phyloP scores from a whole-genome alignment of 129 eudicot species.

The Ambrosia artemisiifolia region DNA sequence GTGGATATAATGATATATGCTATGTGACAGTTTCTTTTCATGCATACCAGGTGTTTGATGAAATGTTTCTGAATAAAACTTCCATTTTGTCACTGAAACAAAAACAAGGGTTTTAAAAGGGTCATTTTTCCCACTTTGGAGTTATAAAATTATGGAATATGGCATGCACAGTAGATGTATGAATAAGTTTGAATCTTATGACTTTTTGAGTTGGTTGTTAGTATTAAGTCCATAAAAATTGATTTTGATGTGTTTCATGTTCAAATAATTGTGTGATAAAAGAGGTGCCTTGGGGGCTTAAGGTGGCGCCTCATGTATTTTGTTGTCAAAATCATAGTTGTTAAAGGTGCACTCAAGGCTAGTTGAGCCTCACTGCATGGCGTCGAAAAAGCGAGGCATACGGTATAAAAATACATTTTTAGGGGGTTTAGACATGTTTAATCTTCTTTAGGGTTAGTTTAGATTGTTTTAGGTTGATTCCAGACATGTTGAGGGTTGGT shows the following conservation, averaged over 20 bases:
- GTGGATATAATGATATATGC: background rate
- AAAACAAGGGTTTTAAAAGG: background rate
- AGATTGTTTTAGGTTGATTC: too few species aligned
- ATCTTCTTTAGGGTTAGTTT: too few species aligned
- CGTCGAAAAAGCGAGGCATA: too few species aligned
- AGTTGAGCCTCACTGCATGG: too few species aligned
- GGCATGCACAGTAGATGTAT: background rate
- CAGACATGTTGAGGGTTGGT: too few species aligned
- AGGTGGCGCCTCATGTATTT: too few species aligned
- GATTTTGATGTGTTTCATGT: background rate
- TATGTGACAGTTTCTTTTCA: background rate
- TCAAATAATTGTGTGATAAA: background rate
- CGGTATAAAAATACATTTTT: too few species aligned
- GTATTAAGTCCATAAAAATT: background rate
- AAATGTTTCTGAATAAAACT: conserved; percentile 5
- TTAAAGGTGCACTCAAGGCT: too few species aligned
- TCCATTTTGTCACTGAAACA: background rate
- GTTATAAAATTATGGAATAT: background rate
- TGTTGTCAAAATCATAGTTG: too few species aligned
- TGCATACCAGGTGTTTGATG: conserved; percentile 21
- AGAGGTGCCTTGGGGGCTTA: too few species aligned
- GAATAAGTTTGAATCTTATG: background rate
- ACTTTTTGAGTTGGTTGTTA: background rate
- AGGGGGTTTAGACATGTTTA: too few species aligned
- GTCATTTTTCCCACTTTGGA: background rate